phyloP scores from a whole-genome alignment of 768 basidiomycete species.

The Hygrocybe punicea region DNA sequence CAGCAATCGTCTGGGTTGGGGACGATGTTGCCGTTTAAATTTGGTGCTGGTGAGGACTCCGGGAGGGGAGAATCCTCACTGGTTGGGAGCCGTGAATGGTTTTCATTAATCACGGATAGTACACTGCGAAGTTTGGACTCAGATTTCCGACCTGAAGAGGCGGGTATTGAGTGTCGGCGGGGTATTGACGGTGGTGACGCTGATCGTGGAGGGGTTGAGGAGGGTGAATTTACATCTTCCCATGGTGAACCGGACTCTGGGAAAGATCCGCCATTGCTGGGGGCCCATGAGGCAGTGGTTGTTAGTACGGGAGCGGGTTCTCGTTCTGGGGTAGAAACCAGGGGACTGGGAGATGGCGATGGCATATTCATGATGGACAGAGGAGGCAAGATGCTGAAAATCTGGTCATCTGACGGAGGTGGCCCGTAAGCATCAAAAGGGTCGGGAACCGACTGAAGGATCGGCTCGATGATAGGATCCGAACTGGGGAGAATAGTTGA shows the following conservation, averaged over 20 bases:
- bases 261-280: constrained; percentile 45
- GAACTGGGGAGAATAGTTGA: constrained; percentile 44
- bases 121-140: constrained; percentile 69
- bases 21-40: constrained; percentile 20
- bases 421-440: constrained; percentile 92
- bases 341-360: constrained; percentile 59
- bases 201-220: constrained; percentile 48
- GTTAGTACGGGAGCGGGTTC: constrained; percentile 31
- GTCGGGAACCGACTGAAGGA: constrained; percentile 87
- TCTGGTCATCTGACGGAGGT: constrained; percentile 82
- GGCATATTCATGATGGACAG: constrained; percentile 62
- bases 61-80: constrained; percentile 16
- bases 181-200: constrained; percentile 45
- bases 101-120: constrained; percentile 71
- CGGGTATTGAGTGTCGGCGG: constrained; percentile 54
- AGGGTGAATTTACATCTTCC: constrained; percentile 45
- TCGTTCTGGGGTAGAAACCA: constrained; percentile 47
- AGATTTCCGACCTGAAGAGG: constrained; percentile 46
- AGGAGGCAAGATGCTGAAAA: constrained; percentile 89
- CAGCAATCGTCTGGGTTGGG: constrained; percentile 35
- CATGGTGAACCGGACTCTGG: constrained; percentile 52
- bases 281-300: constrained; percentile 43
- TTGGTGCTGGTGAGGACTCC: constrained; percentile 22
- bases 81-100: constrained; percentile 33
- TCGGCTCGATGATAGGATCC: constrained; percentile 86